A percentile compares a stretch with the other conserved stretches of the same genome.
phyloP scores from a whole-genome alignment of 2,329 filamentous ascomycete genomes.

The Bipolaris oryzae region DNA sequence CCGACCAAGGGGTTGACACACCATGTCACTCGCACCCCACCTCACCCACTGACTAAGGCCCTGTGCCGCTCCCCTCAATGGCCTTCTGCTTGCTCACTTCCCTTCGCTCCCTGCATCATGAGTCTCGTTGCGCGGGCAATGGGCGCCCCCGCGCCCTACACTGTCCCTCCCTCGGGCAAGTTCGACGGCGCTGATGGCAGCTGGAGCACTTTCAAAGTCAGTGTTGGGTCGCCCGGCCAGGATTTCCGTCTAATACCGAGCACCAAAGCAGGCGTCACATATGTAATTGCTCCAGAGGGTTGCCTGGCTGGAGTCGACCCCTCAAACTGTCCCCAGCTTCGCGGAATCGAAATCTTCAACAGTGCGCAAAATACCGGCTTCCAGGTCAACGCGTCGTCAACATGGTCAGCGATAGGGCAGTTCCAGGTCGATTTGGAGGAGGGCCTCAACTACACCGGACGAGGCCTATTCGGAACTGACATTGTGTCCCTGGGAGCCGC shows the following conservation, averaged over 20 bases:
- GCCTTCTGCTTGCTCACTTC: not conserved
- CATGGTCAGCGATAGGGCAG: slow-evolving; percentile 44
- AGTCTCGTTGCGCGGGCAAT: slow-evolving; percentile 26
- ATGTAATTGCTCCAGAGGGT: slow-evolving; percentile 44
- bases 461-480: slow-evolving; percentile 44
- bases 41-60: not conserved
- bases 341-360: slow-evolving; percentile 40
- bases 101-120: slow-evolving; percentile 27
- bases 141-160: slow-evolving; percentile 34
- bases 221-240: slow-evolving; percentile 49
- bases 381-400: slow-evolving; percentile 34
- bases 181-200: slow-evolving; percentile 51
- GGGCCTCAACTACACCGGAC: slow-evolving; percentile 33
- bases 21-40: slow-evolving; percentile 3
- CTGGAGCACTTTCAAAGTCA: slow-evolving; percentile 52
- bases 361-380: slow-evolving; percentile 42
- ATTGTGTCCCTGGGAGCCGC: slow-evolving; percentile 35
- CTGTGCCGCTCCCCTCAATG: not conserved
- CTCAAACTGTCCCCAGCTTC: slow-evolving; percentile 35
- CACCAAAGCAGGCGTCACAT: slow-evolving; percentile 40
- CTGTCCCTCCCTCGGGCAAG: slow-evolving; percentile 39
- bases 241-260: slow-evolving; percentile 47
- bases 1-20: not conserved
- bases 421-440: slow-evolving; percentile 41
- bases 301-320: slow-evolving; percentile 39